Base-by-base conservation (phyloP, 2,329 filamentous ascomycete genomes). In the Botrytis pseudocinerea region DNA sequence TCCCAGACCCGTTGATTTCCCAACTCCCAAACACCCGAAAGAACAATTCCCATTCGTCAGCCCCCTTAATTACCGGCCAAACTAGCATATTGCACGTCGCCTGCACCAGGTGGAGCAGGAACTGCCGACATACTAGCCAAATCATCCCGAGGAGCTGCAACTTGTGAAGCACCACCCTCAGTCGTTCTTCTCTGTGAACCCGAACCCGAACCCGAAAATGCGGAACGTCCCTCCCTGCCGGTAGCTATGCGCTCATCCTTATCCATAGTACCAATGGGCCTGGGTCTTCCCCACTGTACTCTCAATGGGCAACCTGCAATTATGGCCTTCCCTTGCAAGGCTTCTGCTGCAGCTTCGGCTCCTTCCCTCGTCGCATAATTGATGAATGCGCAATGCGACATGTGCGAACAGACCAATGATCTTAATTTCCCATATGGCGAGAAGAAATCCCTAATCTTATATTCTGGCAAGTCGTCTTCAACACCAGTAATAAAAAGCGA, bases 331-430 rank as follows among this genome's bases (percentile, higher is more conserved):
- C 97, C 96, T 82, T 97, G 92, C 78, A 94, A 95, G 32, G 93
- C 89, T 48, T 90, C 89, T 0, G 96, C 93, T 0, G 97, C 97
- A 73, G 88, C 90, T 83, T 99, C 96, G 0, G 97, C 96, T 1
- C 89, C 92, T 75, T 93, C 90, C 73, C 96, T 89, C 4, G 92
- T 93, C 78, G 94, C 90, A 81, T 94, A 99, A 83, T 99, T 99
- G 83, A 99, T 87, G 80, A 98, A 99, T 1, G 96, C 96, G 82
- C 95, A 98, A 80, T 98, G 96, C 25, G 95, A 95, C 85, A 97
- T 94, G 84, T 99, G 96, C 10, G 95, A 98, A 83, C 96, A 98
- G 54, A 99, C 92, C 25, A 99, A 85, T 40, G 94, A 98, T 79
- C 96, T 93, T 74, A 99, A 91, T 80, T 95, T 93, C 76, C 96